These are phyloP conservation scores for Malassezia brasiliensis DNA, from an alignment of 1,284 basidiomycete genomes.

Conservation along the genomic window DNA sequence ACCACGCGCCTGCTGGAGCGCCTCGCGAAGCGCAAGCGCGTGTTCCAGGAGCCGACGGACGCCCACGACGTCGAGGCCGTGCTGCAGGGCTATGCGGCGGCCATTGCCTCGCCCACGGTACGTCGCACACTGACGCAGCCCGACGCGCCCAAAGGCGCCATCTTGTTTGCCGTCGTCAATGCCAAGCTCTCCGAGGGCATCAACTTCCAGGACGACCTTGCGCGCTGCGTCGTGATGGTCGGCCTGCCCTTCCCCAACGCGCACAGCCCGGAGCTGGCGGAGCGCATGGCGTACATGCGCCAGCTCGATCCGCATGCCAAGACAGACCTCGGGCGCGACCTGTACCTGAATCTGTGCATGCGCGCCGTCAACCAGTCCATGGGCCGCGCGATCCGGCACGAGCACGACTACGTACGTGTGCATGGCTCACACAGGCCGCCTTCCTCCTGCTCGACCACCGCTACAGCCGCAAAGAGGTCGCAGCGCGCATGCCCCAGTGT, in stretches of 20 bases:
- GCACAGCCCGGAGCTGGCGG: conserved; percentile 76
- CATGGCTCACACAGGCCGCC: conserved; percentile 19
- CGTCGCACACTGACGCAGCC: not conserved
- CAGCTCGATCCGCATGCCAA: conserved; percentile 6
- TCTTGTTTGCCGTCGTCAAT: conserved; percentile 74
- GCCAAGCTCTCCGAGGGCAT: conserved; percentile 94
- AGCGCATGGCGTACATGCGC: conserved; percentile 60
- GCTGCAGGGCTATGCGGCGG: conserved; percentile 65
- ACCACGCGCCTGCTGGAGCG: conserved; percentile 47
- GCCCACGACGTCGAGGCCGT: conserved; percentile 65
- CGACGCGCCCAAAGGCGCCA: conserved; percentile 27
- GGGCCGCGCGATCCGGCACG: conserved; percentile 50
- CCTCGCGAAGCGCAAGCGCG: conserved; percentile 23
- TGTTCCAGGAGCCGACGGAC: conserved; percentile 75
- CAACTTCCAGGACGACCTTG: conserved; percentile 76
- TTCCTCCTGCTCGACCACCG: conserved; percentile 40
- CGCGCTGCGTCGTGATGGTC: conserved; percentile 71
- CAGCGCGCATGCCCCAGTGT: conserved; percentile 29
- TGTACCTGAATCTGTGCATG: conserved; percentile 60
- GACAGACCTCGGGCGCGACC: conserved; percentile 25
- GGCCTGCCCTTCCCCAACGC: conserved; percentile 90
- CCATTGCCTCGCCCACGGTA: conserved; percentile 50
- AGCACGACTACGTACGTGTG: conserved; percentile 26
- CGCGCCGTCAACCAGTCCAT: conserved; percentile 94
- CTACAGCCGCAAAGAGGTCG: conserved; percentile 33